phyloP scores from a whole-genome alignment of 208 protist species.

The Phytomonas francai region DNA sequence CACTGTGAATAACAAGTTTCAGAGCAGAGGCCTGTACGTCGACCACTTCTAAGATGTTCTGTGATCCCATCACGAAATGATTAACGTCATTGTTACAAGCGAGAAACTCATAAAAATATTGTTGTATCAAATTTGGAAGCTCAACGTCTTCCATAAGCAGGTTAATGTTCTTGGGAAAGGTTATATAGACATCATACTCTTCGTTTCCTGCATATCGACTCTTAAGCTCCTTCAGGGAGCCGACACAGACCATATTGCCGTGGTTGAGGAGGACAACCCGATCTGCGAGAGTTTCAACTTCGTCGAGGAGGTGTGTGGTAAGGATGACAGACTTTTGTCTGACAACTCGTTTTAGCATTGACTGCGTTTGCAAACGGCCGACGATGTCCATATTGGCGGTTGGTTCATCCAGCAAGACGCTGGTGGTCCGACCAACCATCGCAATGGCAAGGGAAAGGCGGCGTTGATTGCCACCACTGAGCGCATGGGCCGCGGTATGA shows the following conservation, averaged over 20 bases:
- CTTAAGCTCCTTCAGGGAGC: constrained; percentile 62
- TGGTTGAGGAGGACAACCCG: constrained; percentile 85
- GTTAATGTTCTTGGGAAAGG: constrained; percentile 31
- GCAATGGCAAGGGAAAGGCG: constrained; percentile 83
- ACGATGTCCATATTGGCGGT: constrained; percentile 84
- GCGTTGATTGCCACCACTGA: constrained; percentile 86
- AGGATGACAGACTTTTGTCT: constrained; percentile 54
- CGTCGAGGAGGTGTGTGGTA: constrained; percentile 88
- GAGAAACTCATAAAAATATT: constrained; percentile 4
- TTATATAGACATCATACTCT: constrained; percentile 42
- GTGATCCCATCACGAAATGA: constrained; percentile 10
- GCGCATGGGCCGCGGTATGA: constrained; percentile 28
- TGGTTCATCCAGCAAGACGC: constrained; percentile 85
- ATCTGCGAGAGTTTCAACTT: constrained; percentile 76
- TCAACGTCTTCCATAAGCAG: constrained; percentile 16
- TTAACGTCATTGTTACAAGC: constrained; percentile 6
- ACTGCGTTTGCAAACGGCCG: constrained; percentile 68
- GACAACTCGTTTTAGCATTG: constrained; percentile 59
- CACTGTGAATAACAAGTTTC: constrained; percentile 25
- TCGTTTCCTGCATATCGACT: constrained; percentile 29
- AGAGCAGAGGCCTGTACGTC: constrained; percentile 40
- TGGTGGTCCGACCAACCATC: constrained; percentile 74
- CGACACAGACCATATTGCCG: constrained; percentile 85
- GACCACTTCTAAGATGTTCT: constrained; percentile 24
- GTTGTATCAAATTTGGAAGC: constrained; percentile 16